Base-by-base conservation (phyloP, 805 yeast genomes). In the Saccharomyces paradoxus region DNA sequence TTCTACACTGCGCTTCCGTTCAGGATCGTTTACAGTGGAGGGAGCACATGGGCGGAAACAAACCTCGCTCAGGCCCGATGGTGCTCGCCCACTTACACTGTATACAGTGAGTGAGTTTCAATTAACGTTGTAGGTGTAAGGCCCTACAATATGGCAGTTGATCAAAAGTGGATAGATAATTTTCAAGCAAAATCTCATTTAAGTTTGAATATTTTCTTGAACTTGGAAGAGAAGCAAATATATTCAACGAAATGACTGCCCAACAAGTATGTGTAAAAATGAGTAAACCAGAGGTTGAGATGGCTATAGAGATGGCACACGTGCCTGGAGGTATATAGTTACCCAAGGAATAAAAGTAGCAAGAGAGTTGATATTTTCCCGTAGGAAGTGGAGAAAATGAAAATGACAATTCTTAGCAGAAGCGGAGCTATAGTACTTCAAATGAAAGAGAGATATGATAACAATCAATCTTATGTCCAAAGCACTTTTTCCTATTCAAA, bases 201-300 rank as follows among this genome's bases (percentile, higher is more conserved):
- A 9, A 8, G 2, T 17, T 17, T 3, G 22, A n/a, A 7, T 17
- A 7, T 4, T 37, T 37, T 17, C 24, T 37, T 37, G 44, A 37
- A 37, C 44, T 31, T 37, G 44, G 44, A 37, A 58, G 29, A 51
- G 53, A 52, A 54, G 57, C 54, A 61, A 56, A 61, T 60, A 56
- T 53, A 60, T 55, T 60, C 64, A 55, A 56, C 59, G 62, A 65
- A 65, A 65, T 65, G 69, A 65, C 66, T 64, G 69, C 69, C 62
- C 67, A 63, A 64, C 56, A 57, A 62, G 69, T 64, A 64, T 63
- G 68, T 64, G 50, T 50, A 24, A 17, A 32, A 22, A 44, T 37
- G 48, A 48, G 13, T 2, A 27, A 50, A 26, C 3, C 14, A 22
- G 22, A 21, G 50, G 30, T 9, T 26, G n/a, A n/a, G 14, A 44